phyloP scores from a whole-genome alignment of 148 eudicot species.

The Cornus suecica region DNA sequence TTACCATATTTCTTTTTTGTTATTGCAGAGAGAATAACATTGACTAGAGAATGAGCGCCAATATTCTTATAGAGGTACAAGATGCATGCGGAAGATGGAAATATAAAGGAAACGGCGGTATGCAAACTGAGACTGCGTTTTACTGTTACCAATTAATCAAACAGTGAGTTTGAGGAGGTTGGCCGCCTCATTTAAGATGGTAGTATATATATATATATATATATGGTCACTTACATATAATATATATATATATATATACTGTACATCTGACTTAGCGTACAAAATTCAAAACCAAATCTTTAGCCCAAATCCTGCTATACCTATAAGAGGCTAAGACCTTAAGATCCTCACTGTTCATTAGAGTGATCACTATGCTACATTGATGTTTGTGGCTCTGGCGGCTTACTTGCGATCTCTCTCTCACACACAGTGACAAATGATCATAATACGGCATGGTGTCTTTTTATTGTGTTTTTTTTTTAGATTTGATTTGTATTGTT shows the following conservation, averaged over 20 bases:
- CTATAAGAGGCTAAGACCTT: not conserved
- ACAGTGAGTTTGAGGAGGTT: not conserved
- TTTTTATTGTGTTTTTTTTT: no score
- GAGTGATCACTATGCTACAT: not conserved
- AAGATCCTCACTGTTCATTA: not conserved
- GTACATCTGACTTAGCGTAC: no score
- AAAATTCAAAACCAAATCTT: slow-evolving; percentile 13
- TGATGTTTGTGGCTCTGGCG: not conserved
- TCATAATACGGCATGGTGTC: no score
- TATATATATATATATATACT: not conserved
- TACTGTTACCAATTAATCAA: slow-evolving; percentile 9
- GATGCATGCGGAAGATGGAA: not conserved
- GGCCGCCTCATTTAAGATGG: not conserved
- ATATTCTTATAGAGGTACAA: not conserved
- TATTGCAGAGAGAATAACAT: not conserved
- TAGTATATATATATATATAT: not conserved
- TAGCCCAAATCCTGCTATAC: slow-evolving; percentile 6
- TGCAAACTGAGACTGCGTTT: not conserved
- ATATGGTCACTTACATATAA: not conserved
- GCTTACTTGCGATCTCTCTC: not conserved
- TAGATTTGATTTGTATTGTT: no score
- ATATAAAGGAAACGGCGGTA: slow-evolving; percentile 5
- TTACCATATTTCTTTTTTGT: slow-evolving; percentile 8
- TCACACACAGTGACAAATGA: no score
- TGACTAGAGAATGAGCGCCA: not conserved